A percentile compares a stretch with the other conserved stretches of the same genome.
These are phyloP conservation scores for Fomitopsis schrenkii DNA, from an alignment of 1,284 basidiomycete genomes.

Conservation along the genomic window DNA sequence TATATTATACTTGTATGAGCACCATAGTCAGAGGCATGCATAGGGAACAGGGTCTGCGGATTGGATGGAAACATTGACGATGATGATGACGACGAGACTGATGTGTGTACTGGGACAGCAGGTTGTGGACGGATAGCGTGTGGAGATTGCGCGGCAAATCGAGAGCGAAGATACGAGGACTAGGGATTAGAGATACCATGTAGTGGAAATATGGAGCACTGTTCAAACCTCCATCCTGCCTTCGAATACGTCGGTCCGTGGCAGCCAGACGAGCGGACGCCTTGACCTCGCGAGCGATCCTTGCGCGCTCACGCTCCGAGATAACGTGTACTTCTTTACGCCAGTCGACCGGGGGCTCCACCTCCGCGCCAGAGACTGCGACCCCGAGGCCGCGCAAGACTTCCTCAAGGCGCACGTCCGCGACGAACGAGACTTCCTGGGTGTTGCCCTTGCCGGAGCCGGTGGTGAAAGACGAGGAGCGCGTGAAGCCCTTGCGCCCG, in stretches of 20 bases:
- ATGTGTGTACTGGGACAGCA: neutral
- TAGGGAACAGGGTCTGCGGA: neutral
- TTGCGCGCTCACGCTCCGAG: slow-evolving; percentile 60
- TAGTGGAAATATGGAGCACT: neutral
- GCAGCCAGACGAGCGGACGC: slow-evolving; percentile 15
- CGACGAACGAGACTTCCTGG: slow-evolving; percentile 50
- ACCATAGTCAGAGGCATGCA: neutral
- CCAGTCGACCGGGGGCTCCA: slow-evolving; percentile 36
- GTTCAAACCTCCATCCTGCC: slow-evolving; percentile 51
- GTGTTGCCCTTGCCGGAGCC: slow-evolving; percentile 37
- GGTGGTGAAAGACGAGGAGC: slow-evolving; percentile 50
- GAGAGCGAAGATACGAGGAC: slow-evolving; percentile 1
- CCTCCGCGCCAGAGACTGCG: slow-evolving; percentile 24
- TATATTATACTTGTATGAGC: no score
- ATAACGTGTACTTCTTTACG: slow-evolving; percentile 63
- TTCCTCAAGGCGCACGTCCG: slow-evolving; percentile 59
- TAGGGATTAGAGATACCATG: neutral
- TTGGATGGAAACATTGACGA: neutral
- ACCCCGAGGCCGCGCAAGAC: slow-evolving; percentile 62
- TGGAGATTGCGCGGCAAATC: neutral
- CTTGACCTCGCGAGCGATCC: slow-evolving; percentile 53
- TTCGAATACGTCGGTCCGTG: slow-evolving; percentile 37
- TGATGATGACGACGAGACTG: neutral
- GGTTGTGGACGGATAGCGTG: neutral
- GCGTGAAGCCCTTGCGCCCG: slow-evolving; percentile 44